A percentile compares a stretch with the other conserved stretches of the same genome.
Conservation (phyloP, 2,329 filamentous ascomycete species). For the Talaromyces sp. region DNA sequence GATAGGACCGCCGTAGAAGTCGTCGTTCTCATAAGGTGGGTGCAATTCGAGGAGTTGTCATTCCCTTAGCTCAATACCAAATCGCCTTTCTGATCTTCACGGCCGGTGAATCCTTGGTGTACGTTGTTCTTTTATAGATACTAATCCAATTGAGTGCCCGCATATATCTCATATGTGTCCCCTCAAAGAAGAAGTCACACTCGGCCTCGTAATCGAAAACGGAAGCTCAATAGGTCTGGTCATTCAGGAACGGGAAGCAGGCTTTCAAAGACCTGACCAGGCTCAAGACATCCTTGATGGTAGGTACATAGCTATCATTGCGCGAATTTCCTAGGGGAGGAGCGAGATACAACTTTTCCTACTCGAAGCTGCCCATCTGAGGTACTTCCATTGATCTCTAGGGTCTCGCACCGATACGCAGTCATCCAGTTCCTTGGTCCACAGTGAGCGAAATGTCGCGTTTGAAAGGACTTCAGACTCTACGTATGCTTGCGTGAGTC, state of each 20-base stretch:
- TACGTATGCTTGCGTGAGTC: neutral
- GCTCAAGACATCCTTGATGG: constrained; percentile 1
- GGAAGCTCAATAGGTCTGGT: constrained; percentile 16
- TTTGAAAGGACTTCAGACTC: neutral
- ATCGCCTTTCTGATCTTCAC: constrained; percentile 22
- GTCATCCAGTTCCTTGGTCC: neutral
- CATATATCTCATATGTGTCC: neutral
- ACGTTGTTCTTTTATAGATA: constrained; percentile 8
- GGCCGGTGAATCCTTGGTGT: constrained; percentile 25
- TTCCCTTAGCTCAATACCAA: constrained; percentile 8
- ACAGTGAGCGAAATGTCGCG: constrained; percentile 1
- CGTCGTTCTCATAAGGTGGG: neutral
- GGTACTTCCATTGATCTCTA: neutral
- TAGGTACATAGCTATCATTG: constrained; percentile 13
- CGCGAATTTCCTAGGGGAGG: constrained; percentile 16
- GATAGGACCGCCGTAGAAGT: neutral
- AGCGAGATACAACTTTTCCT: constrained; percentile 7
- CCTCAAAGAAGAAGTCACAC: constrained; percentile 16
- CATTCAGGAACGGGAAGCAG: constrained; percentile 13
- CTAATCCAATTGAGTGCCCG: constrained; percentile 11
- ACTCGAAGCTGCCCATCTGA: neutral
- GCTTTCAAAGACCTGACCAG: constrained; percentile 10
- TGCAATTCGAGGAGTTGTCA: neutral
- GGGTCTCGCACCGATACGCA: neutral
- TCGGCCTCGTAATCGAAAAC: constrained; percentile 10